Percentiles rank a stretch among this genome's conserved stretches.
Conservation (phyloP, 2,329 filamentous ascomycete genomes). For the Dactylellina cionopaga region DNA sequence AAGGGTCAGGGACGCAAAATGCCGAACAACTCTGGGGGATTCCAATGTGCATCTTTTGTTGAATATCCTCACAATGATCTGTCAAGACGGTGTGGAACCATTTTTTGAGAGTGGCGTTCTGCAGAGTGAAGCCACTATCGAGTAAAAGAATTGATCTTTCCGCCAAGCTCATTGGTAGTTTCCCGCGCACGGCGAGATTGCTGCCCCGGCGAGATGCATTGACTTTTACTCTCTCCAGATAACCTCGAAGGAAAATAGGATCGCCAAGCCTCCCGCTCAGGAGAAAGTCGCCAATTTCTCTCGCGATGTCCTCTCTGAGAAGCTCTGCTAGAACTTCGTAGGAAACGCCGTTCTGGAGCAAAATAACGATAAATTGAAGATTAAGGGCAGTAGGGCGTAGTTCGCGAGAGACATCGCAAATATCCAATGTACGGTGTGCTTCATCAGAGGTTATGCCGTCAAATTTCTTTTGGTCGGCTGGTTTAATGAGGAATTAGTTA, state of each 20-base stretch:
- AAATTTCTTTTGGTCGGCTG: conserved; percentile 75
- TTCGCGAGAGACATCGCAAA: conserved; percentile 65
- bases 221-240: conserved; percentile 63
- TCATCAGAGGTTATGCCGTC: conserved; percentile 62
- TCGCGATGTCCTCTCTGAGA: conserved; percentile 65
- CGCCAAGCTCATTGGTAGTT: neutral
- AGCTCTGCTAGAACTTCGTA: conserved; percentile 64
- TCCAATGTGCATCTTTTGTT: conserved; percentile 69
- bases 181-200: neutral
- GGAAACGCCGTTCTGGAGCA: conserved; percentile 70
- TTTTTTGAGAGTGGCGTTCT: conserved; percentile 65
- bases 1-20: conserved; percentile 76
- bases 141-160: conserved; percentile 5
- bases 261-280: conserved; percentile 64
- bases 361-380: conserved; percentile 74
- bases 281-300: conserved; percentile 67
- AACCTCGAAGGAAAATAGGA: conserved; percentile 66
- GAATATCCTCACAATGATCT: conserved; percentile 67
- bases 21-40: conserved; percentile 71
- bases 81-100: conserved; percentile 65
- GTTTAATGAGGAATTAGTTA: conserved; percentile 39
- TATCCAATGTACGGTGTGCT: conserved; percentile 72
- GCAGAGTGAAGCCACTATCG: conserved; percentile 68
- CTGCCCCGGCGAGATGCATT: neutral
- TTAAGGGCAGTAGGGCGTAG: conserved; percentile 70